Evolutionary conservation across 1,284 basidiomycete species (phyloP), one percentile per base, ranked within the genome.

Genomic region (Trichosporon ovoides): DNA sequence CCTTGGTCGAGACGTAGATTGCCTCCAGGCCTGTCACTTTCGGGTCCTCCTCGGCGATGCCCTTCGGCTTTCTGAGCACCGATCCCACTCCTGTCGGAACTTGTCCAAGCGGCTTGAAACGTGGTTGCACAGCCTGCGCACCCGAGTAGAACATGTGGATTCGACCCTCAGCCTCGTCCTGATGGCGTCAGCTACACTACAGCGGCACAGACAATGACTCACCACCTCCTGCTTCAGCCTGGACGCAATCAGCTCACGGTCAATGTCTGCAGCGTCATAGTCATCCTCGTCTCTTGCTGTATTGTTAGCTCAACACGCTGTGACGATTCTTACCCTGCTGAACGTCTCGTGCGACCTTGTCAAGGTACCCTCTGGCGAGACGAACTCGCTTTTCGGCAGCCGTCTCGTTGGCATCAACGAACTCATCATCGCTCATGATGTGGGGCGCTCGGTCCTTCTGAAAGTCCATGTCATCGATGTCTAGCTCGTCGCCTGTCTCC

Each of bases 311-410:
- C 22, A 12, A 18, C 18, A 48, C 22, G 19, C 36, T 64, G 31
- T 53, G 11, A 46, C 34, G 6, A 49, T 3, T 80, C 85, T 74
- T 67, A 88, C 89, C 87, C 55, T 68, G 68, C 46, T 89, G 76
- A 18, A 81, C 82, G 62, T 88, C 85, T 74, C 89, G 88, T 48
- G 66, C 56, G 16, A 98, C 85, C 58, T 83, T 87, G 59, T 93
- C 86, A 48, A 99, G 79, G 77, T 98, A 98, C 64, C 94, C 78
- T 73, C 91, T 88, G 3, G 95, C 94, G 24, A 98, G 79, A 58
- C 96, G 80, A 12, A 98, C 81, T 58, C 95, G 80, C 77, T 98
- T 98, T 81, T 95, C 87, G 0, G 92, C 93, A 0, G 93, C 91
- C 1, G 94, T 98, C 80, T 98, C 91, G 66, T 87, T 83, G 61